These are phyloP conservation scores for Lyophyllum atratum DNA, from an alignment of 768 basidiomycete genomes.

Conservation along the genomic window DNA sequence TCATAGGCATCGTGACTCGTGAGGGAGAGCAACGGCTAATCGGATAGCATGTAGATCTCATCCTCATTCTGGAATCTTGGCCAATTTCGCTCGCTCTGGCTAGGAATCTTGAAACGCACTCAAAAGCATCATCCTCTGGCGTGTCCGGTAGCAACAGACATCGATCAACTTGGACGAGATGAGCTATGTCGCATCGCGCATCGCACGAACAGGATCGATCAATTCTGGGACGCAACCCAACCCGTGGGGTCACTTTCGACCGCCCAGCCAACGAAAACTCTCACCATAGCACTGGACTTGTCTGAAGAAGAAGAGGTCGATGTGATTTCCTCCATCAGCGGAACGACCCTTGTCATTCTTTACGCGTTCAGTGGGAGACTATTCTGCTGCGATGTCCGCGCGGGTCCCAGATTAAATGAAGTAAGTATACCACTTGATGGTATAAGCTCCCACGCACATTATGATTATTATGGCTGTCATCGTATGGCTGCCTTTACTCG, in stretches of 20 bases:
- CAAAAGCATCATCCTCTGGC: not conserved
- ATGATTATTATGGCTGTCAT: not conserved
- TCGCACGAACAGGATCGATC: not conserved
- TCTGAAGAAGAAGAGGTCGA: not conserved
- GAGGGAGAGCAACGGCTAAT: not conserved
- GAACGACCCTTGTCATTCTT: not conserved
- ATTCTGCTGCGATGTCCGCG: not conserved
- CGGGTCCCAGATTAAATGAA: not conserved
- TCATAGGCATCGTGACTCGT: not conserved
- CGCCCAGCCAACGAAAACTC: not conserved
- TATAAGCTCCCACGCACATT: not conserved
- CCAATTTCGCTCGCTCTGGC: not conserved
- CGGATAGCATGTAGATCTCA: not conserved
- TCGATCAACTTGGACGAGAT: not conserved
- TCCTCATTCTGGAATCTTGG: not conserved
- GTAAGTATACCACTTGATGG: not conserved
- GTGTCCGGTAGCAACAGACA: not conserved
- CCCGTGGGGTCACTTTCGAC: not conserved
- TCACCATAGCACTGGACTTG: not conserved
- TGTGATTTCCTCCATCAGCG: not conserved
- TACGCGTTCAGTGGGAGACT: not conserved
- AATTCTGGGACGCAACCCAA: too few relatives aligned
- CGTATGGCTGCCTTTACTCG: not conserved
- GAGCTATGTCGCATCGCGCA: not conserved
- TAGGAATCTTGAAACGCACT: not conserved